phyloP scores from a whole-genome alignment of 306 rosid genomes.

The Begonia fuchsioides region DNA sequence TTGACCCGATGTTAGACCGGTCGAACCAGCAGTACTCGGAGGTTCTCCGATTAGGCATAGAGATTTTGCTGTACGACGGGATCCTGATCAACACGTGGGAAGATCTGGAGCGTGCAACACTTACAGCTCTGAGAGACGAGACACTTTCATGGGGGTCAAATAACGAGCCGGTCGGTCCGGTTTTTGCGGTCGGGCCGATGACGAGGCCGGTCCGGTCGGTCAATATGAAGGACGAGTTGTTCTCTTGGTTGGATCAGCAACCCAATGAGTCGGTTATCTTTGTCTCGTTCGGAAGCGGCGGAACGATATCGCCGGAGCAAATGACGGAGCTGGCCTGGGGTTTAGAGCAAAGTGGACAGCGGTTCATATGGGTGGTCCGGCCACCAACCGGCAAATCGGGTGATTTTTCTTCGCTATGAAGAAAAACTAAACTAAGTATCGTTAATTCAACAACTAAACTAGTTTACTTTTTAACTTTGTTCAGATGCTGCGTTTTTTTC shows the following conservation, averaged over 20 bases:
- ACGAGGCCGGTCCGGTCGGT: not conserved
- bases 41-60: not conserved
- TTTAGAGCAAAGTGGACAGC: slow-evolving; percentile 20
- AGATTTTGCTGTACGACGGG: slow-evolving; percentile 20
- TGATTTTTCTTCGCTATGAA: no score
- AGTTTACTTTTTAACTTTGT: no score
- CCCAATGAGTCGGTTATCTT: slow-evolving; percentile 12
- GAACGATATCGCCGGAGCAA: slow-evolving; percentile 16
- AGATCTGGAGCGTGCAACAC: slow-evolving; percentile 16
- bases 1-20: slow-evolving; percentile 18
- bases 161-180: not conserved
- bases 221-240: slow-evolving; percentile 5
- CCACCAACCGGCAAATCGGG: not conserved
- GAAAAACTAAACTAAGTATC: no score
- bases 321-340: slow-evolving; percentile 20
- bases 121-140: slow-evolving; percentile 11
- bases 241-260: slow-evolving; percentile 16
- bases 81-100: slow-evolving; percentile 49
- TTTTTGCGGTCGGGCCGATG: slow-evolving; percentile 26
- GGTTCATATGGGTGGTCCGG: slow-evolving; percentile 20
- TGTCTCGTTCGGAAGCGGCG: slow-evolving; percentile 30
- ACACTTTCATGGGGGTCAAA: slow-evolving; percentile 9
- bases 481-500: not conserved
- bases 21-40: slow-evolving; percentile 13
- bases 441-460: no score